phyloP scores from a whole-genome alignment of 805 yeast genomes.

The Tetrapisispora taiwanensis region DNA sequence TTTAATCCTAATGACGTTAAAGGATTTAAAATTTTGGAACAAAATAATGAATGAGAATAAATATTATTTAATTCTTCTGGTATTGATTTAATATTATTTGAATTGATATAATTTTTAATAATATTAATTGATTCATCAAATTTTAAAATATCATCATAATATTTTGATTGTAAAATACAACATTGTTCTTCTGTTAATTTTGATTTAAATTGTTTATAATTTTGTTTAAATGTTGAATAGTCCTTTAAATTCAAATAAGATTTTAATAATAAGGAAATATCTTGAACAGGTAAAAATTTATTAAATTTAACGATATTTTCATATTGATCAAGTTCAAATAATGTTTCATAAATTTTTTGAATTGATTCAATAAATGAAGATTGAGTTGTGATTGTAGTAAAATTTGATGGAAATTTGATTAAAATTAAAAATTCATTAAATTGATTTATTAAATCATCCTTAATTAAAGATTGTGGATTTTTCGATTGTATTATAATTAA shows the following conservation, averaged over 20 bases:
- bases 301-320: slow-evolving; percentile 15
- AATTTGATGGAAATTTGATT: slow-evolving; percentile 22
- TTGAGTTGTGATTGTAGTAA: slow-evolving; percentile 22
- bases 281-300: slow-evolving; percentile 18
- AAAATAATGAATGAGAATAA: slow-evolving; percentile 18
- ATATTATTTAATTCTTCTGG: slow-evolving; percentile 15
- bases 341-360: slow-evolving; percentile 12
- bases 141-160: slow-evolving; percentile 12
- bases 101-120: slow-evolving; percentile 4
- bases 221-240: slow-evolving; percentile 10
- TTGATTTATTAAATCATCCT: neutral
- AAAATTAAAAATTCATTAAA: slow-evolving; percentile 10
- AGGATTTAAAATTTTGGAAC: slow-evolving; percentile 14
- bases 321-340: slow-evolving; percentile 14
- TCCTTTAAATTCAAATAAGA: slow-evolving; percentile 20
- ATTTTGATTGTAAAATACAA: slow-evolving; percentile 16
- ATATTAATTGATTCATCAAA: slow-evolving; percentile 16
- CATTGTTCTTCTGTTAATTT: slow-evolving; percentile 8
- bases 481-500: slow-evolving; percentile 10
- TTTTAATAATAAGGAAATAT: slow-evolving; percentile 18
- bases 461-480: neutral
- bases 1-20: neutral
- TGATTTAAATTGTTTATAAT: slow-evolving; percentile 12
- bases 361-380: slow-evolving; percentile 20
- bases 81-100: slow-evolving; percentile 2